Conservation (phyloP, 106 monocot species). For the Agapanthus africanus region DNA sequence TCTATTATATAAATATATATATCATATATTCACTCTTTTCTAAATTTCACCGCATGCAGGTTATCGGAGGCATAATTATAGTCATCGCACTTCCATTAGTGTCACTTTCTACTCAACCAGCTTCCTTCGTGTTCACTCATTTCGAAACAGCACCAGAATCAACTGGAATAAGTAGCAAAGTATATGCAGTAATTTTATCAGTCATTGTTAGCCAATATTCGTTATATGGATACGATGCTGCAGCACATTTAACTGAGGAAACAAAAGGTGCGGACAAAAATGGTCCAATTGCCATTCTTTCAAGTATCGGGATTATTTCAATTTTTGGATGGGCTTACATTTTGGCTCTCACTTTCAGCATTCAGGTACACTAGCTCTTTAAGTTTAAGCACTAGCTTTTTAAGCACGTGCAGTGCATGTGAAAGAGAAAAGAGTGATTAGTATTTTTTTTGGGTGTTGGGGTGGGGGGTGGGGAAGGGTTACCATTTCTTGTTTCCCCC, state of each 20-base stretch:
- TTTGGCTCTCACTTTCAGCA: too few species aligned
- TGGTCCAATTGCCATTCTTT: slow-evolving; percentile 78
- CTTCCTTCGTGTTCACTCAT: too few species aligned
- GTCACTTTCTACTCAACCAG: slow-evolving; percentile 46
- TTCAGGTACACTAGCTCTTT: slow-evolving; percentile 61
- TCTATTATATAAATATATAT: too few species aligned
- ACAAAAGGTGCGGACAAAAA: too few species aligned
- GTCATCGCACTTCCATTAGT: slow-evolving; percentile 72
- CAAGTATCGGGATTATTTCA: slow-evolving; percentile 76
- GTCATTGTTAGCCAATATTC: slow-evolving; percentile 80
- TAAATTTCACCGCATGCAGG: slow-evolving; percentile 16
- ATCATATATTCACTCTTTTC: not conserved
- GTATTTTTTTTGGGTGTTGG: too few species aligned
- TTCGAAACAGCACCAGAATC: slow-evolving; percentile 49
- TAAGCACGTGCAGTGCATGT: too few species aligned
- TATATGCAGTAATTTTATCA: slow-evolving; percentile 56
- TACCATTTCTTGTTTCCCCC: too few species aligned
- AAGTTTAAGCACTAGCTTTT: too few species aligned
- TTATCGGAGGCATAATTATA: slow-evolving; percentile 59
- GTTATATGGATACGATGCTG: slow-evolving; percentile 82
- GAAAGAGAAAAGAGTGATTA: too few species aligned
- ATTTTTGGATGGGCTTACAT: slow-evolving; percentile 86
- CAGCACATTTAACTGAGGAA: too few species aligned
- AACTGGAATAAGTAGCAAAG: slow-evolving; percentile 55
- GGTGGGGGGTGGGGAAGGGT: too few species aligned